Base-by-base conservation (phyloP, 2,329 filamentous ascomycete genomes). In the Cucurbitaria berberidis region DNA sequence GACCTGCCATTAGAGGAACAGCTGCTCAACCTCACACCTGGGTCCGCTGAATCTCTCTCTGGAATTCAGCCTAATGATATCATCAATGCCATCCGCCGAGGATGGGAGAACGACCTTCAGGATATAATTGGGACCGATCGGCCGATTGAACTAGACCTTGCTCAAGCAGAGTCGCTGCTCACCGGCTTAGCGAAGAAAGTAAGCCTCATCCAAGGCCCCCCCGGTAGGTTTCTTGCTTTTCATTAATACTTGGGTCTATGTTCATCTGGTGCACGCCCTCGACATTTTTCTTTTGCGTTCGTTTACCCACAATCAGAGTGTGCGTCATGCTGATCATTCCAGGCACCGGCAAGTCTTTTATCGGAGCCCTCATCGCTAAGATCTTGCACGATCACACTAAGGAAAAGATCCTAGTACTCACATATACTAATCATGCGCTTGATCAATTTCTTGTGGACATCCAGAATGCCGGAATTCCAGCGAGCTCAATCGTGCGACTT, bases 331-430 rank as follows among this genome's bases (percentile, higher is more conserved):
- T 56, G 16, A 70, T 53, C 52, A 16, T 18, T 40, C 11, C 6
- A 86, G 86, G 87, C 0, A 92, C 88, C 0, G 89, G 89, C 1
- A 93, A 93, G 60, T 90, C 88, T 0, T 90, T 90, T 56, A 82
- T 90, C 2, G 89, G 89, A 0, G 85, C 88, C 0, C 74, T 89
- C 2, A 76, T 87, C 1, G 82, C 84, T 0, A 86, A 86, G 46
- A 70, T 78, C 0, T 65, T 92, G 0, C 72, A 85, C 18, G 67
- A 82, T 0, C 62, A 78, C 5, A 84, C 82, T 0, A 18, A 60
- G 0, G 76, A 82, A 24, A 82, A 69, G 0, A 82, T 91, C 0
- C 76, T 93, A 0, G 82, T 92, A 0, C 69, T 89, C 1, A 86
- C 83, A 22, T 91, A 85, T 51, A 91, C 87, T 80, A 91, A 68